Conservation (phyloP, 495 filamentous ascomycete species). For the Bathelium albidoporum region DNA sequence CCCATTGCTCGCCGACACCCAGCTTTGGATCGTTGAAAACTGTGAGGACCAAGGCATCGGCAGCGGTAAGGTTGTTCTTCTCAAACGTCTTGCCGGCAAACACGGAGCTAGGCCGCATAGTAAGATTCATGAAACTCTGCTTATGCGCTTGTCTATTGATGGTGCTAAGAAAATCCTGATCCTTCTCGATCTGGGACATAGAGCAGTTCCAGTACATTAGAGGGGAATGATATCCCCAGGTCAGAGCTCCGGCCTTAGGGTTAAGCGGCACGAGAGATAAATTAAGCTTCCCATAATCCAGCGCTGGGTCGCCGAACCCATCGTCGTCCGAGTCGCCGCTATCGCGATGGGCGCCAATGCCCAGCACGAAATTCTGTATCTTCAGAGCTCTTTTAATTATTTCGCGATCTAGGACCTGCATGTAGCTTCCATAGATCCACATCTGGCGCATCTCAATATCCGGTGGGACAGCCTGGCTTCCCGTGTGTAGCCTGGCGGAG, state of each 20-base stretch:
- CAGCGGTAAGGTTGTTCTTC: constrained; percentile 48
- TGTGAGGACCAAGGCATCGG: constrained; percentile 64
- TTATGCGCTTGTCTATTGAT: constrained; percentile 48
- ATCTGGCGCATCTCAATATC: constrained; percentile 43
- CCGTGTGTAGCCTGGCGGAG: constrained; percentile 50
- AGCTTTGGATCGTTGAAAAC: constrained; percentile 53
- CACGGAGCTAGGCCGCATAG: constrained; percentile 59
- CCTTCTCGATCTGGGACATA: constrained; percentile 39
- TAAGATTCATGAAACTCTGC: constrained; percentile 51
- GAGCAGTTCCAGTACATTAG: constrained; percentile 66
- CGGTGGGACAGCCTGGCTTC: constrained; percentile 18
- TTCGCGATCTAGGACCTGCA: constrained; percentile 53
- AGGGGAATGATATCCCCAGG: constrained; percentile 54
- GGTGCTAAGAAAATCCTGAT: constrained; percentile 50
- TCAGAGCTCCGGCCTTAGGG: constrained; percentile 11
- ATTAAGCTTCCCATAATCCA: background rate
- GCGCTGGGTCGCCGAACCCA: background rate
- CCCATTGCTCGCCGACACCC: constrained; percentile 48
- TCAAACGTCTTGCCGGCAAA: constrained; percentile 65
- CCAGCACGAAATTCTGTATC: constrained; percentile 41
- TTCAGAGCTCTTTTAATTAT: constrained; percentile 51
- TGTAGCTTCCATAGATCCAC: constrained; percentile 52
- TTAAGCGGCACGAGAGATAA: background rate
- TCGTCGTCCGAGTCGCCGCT: background rate
- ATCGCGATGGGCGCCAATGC: background rate